phyloP scores from a whole-genome alignment of 2,329 filamentous ascomycete genomes.

The Apiospora phragmitis region DNA sequence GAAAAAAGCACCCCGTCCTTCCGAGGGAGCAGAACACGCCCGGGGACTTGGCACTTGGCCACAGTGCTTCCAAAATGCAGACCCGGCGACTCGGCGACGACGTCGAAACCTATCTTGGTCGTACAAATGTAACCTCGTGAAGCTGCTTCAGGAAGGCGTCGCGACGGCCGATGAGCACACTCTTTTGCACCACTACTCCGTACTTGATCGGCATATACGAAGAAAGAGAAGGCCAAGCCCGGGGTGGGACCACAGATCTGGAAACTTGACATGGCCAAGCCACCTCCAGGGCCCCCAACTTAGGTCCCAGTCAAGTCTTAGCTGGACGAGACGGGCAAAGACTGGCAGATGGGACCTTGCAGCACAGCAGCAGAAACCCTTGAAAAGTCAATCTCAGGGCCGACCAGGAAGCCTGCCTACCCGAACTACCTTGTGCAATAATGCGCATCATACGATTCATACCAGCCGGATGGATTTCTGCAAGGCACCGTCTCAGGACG shows the following conservation, averaged over 20 bases:
- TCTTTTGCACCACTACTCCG: neutral
- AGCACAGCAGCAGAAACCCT: neutral
- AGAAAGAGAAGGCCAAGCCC: neutral
- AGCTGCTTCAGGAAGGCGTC: neutral
- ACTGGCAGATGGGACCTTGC: neutral
- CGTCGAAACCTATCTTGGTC: neutral
- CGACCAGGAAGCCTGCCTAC: slow-evolving; percentile 5
- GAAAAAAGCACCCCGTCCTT: neutral
- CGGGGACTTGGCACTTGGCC: slow-evolving; percentile 1
- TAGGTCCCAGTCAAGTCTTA: neutral
- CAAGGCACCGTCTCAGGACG: slow-evolving; percentile 4
- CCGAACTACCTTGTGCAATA: slow-evolving; percentile 1
- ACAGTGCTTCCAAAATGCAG: slow-evolving; percentile 8
- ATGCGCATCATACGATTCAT: slow-evolving; percentile 6
- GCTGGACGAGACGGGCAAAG: neutral
- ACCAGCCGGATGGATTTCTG: neutral
- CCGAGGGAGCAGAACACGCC: neutral
- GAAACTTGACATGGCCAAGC: slow-evolving; percentile 4
- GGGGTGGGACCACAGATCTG: neutral
- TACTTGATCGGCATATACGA: neutral
- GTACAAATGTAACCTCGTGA: neutral
- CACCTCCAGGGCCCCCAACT: neutral
- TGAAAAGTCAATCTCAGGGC: slow-evolving; percentile 7
- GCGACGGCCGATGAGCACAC: neutral
- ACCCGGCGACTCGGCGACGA: neutral